Base-by-base conservation (phyloP, 345 rosid genomes). In the Nephelium lappaceum region DNA sequence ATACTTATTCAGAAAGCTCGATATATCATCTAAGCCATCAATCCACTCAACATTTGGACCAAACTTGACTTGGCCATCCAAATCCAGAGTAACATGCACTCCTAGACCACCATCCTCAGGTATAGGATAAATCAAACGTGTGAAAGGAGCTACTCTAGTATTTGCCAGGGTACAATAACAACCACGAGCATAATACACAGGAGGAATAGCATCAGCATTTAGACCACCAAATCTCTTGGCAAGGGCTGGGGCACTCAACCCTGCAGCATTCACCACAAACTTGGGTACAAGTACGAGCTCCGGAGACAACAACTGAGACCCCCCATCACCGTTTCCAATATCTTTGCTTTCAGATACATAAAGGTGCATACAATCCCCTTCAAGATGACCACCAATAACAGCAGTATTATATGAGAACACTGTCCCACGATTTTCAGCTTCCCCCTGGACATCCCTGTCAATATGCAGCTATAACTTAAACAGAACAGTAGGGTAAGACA, bases 1-100 rank as follows among this genome's bases (percentile, higher is more conserved):
- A 74, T 89, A 92, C 98, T 80, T 88, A 74, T 95, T 90, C 72
- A 92, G 91, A 84, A 92, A 95, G 93, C 89, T 91, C 45, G 91
- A 85, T 75, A 80, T 61, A 57, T 92, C 96, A 24, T 88, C 91
- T 57, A 72, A 27, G 80, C 89, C 84, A 60, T 85, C 60, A 61
- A 92, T 91, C 98, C 99, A 95, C 77, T 95, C 98, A 65, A 95
- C 98, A 84, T 95, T 92, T 0, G 99, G 99, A 63, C 99, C 98
- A 88, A 92, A 95, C 91, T 93, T 95, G 60, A 92, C 87, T 80
- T 87, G 88, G 68, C 97, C 96, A 76, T 90, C 91, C 85, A 95
- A 88, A 86, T 93, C 99, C 76, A 95, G 74, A 71, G 97, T 92
- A 76, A 93, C 96, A 82, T 95, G 98, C 71, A 93, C 95, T 58